phyloP scores from a whole-genome alignment of 2,329 filamentous ascomycete genomes.

The Epichloe sibirici region DNA sequence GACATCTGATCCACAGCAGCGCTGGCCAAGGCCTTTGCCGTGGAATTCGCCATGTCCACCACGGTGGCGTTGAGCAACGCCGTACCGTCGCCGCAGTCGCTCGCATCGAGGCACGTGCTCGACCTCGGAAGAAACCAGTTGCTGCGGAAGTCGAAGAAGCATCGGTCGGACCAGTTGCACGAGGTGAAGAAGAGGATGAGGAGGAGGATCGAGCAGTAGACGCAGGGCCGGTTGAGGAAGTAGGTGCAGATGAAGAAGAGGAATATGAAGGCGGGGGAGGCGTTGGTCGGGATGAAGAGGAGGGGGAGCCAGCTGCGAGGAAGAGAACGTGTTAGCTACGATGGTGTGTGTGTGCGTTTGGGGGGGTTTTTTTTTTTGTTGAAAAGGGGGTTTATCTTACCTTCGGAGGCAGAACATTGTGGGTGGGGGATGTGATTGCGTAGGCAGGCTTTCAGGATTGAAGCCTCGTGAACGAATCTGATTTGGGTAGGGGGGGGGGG shows the following conservation, averaged over 20 bases:
- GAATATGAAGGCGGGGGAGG: slow-evolving; percentile 74
- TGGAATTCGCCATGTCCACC: slow-evolving; percentile 53
- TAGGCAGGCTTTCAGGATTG: not conserved
- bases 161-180: slow-evolving; percentile 79
- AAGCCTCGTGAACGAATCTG: too few relatives aligned
- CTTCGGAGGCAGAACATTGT: slow-evolving; percentile 52
- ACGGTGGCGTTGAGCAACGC: slow-evolving; percentile 33
- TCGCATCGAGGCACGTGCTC: slow-evolving; percentile 16
- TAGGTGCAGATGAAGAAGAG: slow-evolving; percentile 88
- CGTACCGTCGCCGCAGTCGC: slow-evolving; percentile 15
- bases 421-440: not conserved
- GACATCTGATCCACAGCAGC: slow-evolving; percentile 52
- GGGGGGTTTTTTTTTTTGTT: not conserved
- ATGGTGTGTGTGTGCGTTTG: not conserved
- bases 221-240: slow-evolving; percentile 89
- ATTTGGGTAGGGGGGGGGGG: too few relatives aligned
- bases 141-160: slow-evolving; percentile 83
- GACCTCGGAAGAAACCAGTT: slow-evolving; percentile 87
- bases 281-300: slow-evolving; percentile 79
- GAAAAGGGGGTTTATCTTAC: slow-evolving; percentile 22
- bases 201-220: slow-evolving; percentile 94
- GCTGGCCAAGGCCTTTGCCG: slow-evolving; percentile 53
- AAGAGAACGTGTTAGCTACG: not conserved
- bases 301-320: slow-evolving; percentile 66
- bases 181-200: slow-evolving; percentile 88